Base-by-base conservation (phyloP, 495 filamentous ascomycete genomes). In the Penicillium manginii region DNA sequence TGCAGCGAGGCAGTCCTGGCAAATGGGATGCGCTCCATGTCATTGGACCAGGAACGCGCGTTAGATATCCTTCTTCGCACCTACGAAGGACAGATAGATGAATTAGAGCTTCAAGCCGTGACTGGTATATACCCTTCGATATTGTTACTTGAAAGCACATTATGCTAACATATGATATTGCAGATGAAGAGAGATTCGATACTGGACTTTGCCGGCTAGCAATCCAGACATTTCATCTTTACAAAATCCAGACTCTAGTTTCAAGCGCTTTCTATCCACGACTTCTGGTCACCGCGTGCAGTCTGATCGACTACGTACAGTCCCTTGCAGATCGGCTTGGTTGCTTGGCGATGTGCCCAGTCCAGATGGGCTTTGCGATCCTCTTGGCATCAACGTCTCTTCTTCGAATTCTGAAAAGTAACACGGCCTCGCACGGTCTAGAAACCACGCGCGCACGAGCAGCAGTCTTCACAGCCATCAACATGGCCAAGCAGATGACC, bases 181-280 rank as follows among this genome's bases (percentile, higher is more conserved):
- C 26, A 74, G 72, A 67, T 37, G 65, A 76, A 46, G 71, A 77
- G 32, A 59, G 60, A n/a, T 67, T 78, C 8, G 59, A 76, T 17
- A 62, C 68, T 0, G 62, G 55, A 5, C 57, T 71, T 23, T 74
- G 69, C 19, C 73, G 70, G 12, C 59, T 82, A 45, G 65, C 66
- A 31, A 64, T 81, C 47, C 75, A 77, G 37, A 68, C 62, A 7
- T 77, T 78, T 18, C 73, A 81, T 64, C 74, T 81, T 29, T 75
- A 73, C 58, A 78, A 78, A 57, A 70, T 58, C 19, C 66, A 73
- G 12, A 73, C 69, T 0, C 32, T 65, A 0, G 53, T 65, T 3
- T 67, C 71, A 12, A 69, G 64, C 7, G 67, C 57, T 11, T 75
- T 72, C 29, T 68, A 77, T 26, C 64, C 65, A 3, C 69, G 70